Conservation (phyloP, 129 eudicot genomes). For the Flaveria sonorensis region DNA sequence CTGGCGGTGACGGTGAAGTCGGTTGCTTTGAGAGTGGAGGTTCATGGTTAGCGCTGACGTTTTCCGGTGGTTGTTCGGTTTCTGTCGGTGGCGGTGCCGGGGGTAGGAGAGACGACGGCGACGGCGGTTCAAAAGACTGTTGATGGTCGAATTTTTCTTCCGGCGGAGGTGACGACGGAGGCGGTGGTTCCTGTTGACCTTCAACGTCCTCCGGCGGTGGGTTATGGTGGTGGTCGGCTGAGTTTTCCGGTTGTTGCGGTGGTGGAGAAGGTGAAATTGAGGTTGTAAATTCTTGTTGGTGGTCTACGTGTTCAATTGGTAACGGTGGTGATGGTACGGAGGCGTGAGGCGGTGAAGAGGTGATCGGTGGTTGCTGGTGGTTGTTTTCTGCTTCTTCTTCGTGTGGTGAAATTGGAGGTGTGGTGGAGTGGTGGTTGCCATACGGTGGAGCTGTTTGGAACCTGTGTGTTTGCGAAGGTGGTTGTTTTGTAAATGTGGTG, state of each 20-base stretch:
- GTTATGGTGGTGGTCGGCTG: constrained; percentile 1
- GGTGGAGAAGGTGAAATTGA: constrained; percentile 27
- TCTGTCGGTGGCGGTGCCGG: constrained; percentile 34
- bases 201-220: constrained; percentile 23
- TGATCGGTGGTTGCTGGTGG: constrained; percentile 21
- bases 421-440: constrained; percentile 32
- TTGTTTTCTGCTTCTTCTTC: constrained; percentile 15
- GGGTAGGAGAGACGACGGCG: constrained; percentile 29
- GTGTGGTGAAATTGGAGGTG: constrained; percentile 28
- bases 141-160: background rate
- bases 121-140: constrained; percentile 31
- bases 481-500: constrained; percentile 8
- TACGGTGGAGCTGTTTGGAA: background rate
- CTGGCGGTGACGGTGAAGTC: constrained; percentile 13
- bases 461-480: background rate
- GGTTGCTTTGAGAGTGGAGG: constrained; percentile 23
- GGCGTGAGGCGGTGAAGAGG: constrained; percentile 12
- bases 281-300: constrained; percentile 21
- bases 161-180: background rate
- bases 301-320: constrained; percentile 23
- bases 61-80: constrained; percentile 21
- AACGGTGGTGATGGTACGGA: constrained; percentile 7
- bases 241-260: constrained; percentile 11
- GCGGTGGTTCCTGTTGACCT: constrained; percentile 16
- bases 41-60: constrained; percentile 8